Evolutionary conservation across 805 yeast genomes (phyloP).

Genomic region (Candida multigemmis): DNA sequence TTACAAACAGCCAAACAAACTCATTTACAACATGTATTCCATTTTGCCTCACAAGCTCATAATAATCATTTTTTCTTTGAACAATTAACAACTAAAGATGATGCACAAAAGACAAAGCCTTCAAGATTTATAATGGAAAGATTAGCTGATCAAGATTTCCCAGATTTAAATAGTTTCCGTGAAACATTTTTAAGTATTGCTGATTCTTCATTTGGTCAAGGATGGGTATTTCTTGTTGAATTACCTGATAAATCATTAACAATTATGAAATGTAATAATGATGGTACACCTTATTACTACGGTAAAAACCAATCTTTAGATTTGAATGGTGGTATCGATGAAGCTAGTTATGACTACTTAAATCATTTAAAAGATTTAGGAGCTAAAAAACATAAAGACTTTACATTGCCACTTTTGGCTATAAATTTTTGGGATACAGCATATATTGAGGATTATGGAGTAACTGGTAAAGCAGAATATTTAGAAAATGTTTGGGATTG

Average conservation of each 20-base stretch:
- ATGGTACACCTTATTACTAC: constrained; percentile 69
- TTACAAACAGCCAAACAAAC: constrained; percentile 59
- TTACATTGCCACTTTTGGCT: constrained; percentile 65
- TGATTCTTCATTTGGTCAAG: constrained; percentile 52
- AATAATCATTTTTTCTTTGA: constrained; percentile 86
- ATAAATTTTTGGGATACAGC: constrained; percentile 86
- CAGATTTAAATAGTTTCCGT: constrained; percentile 41
- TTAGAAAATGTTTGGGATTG: constrained; percentile 68
- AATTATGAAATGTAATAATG: constrained; percentile 52
- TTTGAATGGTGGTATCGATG: constrained; percentile 61
- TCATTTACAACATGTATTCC: constrained; percentile 63
- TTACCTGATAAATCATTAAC: constrained; percentile 48
- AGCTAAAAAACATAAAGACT: constrained; percentile 38
- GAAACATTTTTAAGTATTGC: constrained; percentile 41
- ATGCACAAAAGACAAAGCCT: constrained; percentile 26
- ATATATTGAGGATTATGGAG: constrained; percentile 79
- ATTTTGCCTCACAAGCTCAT: constrained; percentile 83
- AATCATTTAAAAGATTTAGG: constrained; percentile 34
- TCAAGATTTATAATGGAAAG: constrained; percentile 28
- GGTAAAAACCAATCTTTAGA: constrained; percentile 67
- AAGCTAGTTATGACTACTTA: constrained; percentile 42
- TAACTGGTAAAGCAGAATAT: constrained; percentile 62
- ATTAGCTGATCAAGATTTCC: constrained; percentile 22
- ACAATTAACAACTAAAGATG: constrained; percentile 35
- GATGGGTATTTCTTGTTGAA: constrained; percentile 72